Evolutionary conservation across 805 yeast species (phyloP), one percentile per base, ranked within the genome.

Genomic region (Kodamaea jinghongensis): DNA sequence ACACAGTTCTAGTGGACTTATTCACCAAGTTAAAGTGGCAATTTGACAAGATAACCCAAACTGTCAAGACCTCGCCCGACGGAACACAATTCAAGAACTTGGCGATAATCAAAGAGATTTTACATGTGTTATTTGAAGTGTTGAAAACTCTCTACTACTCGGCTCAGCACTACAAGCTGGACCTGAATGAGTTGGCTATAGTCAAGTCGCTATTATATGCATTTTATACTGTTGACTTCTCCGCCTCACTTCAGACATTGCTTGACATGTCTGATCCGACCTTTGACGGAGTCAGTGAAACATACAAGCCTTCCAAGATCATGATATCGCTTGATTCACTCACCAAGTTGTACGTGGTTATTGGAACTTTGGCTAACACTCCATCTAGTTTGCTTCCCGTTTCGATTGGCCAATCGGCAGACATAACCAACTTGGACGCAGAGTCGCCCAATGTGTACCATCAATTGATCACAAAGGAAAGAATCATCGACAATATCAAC

Each of bases 261-360:
- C 38, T 61, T 23, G 11, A 12, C 11, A 17, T 52, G 6, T 47
- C 59, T 6, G 44, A 34, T 31, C 42, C 41, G 4, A 37, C 13
- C 17, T 23, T 31, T 4, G 43, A 40, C 25, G 35, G 36, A 8
- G 44, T 35, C 8, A 33, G 12, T 11, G 40, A 36, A 26, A 34
- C 17, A 4, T 39, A 35, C 27, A 26, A 31, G 11, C 26, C 45
- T 3, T 60, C 65, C 11, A 47, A 47, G n/a, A 41, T 62, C 6
- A 43, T 46, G 7, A 41, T 62, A 6, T 59, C 67, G 2, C 48
- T 55, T 12, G 63, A 60, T 20, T 57, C 62, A 1, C 43, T 55
- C 14, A 49, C 57, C 37, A 55, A 54, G 27, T 23, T 65, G 2
- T 58, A 55, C 37, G 45, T 48, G 5, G 46, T 65, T 7, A 32